phyloP scores from a whole-genome alignment of 2,329 filamentous ascomycete species.

The Cladosporium oxysporum region DNA sequence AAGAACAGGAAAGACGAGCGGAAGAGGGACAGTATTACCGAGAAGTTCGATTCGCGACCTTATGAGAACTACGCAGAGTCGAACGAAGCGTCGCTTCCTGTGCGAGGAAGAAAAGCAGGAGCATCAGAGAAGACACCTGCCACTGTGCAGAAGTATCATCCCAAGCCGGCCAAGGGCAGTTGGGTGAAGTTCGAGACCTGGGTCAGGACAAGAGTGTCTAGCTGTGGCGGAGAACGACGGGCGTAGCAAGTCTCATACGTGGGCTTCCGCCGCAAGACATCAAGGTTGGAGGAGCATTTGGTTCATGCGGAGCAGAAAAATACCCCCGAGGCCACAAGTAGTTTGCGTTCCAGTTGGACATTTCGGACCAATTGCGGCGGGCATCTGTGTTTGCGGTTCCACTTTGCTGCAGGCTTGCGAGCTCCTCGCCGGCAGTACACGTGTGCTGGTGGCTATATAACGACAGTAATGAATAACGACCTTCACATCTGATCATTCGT shows the following conservation, averaged over 20 bases:
- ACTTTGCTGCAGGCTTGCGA: not conserved
- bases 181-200: constrained; percentile 60
- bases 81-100: constrained; percentile 28
- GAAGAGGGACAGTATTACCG: constrained; percentile 24
- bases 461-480: constrained; percentile 11
- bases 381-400: not conserved
- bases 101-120: constrained; percentile 29
- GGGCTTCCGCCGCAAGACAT: not conserved
- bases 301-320: not conserved
- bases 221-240: constrained; percentile 40
- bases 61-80: constrained; percentile 33
- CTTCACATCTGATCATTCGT: not conserved
- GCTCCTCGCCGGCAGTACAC: not conserved
- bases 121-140: constrained; percentile 30
- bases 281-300: not conserved
- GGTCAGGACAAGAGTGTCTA: constrained; percentile 57
- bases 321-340: not conserved
- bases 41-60: constrained; percentile 27
- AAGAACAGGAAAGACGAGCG: constrained; percentile 25
- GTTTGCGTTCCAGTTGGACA: not conserved
- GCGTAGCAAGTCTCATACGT: not conserved
- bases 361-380: not conserved
- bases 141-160: constrained; percentile 14
- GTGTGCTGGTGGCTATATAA: constrained; percentile 16
- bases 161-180: constrained; percentile 26